These are phyloP conservation scores for Shiraia bambusicola DNA, from an alignment of 2,329 filamentous ascomycete genomes.

Conservation along the genomic window DNA sequence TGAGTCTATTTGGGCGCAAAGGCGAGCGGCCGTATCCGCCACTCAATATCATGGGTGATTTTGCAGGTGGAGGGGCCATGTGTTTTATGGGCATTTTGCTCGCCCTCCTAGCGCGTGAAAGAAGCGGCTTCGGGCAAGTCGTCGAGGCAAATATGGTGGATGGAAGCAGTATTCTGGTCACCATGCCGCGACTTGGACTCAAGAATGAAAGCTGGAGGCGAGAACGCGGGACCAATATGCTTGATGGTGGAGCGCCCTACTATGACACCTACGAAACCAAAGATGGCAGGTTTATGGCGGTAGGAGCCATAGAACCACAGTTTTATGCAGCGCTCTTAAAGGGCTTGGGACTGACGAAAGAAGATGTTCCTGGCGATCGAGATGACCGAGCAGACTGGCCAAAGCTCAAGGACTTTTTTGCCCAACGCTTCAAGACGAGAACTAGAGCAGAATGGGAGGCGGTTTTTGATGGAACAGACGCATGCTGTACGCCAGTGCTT, in stretches of 20 bases:
- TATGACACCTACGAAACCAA: slow-evolving; percentile 87
- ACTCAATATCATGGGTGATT: slow-evolving; percentile 83
- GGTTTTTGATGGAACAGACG: slow-evolving; percentile 87
- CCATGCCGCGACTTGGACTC: slow-evolving; percentile 69
- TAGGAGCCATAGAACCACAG: slow-evolving; percentile 86
- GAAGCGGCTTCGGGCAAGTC: slow-evolving; percentile 73
- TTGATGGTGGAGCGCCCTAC: slow-evolving; percentile 84
- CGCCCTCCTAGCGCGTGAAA: slow-evolving; percentile 68
- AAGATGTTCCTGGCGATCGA: slow-evolving; percentile 52
- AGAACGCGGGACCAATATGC: slow-evolving; percentile 70
- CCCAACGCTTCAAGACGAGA: slow-evolving; percentile 65
- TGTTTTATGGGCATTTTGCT: slow-evolving; percentile 81
- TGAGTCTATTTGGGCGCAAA: slow-evolving; percentile 72
- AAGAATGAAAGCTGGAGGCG: slow-evolving; percentile 64
- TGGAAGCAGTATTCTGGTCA: slow-evolving; percentile 75
- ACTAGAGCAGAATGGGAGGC: slow-evolving; percentile 78
- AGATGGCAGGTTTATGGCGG: slow-evolving; percentile 77
- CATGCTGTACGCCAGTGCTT: slow-evolving; percentile 87
- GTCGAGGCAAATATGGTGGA: slow-evolving; percentile 98
- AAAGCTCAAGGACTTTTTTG: slow-evolving; percentile 63
- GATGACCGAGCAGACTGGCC: slow-evolving; percentile 68
- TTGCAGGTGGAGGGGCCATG: slow-evolving; percentile 82
- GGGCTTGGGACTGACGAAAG: slow-evolving; percentile 61
- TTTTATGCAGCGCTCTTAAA: slow-evolving; percentile 73
- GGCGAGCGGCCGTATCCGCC: slow-evolving; percentile 75